A percentile compares a stretch with the other conserved stretches of the same genome.
These are phyloP conservation scores for Fusarium chuoi DNA, from an alignment of 2,329 filamentous ascomycete species.

Conservation along the genomic window DNA sequence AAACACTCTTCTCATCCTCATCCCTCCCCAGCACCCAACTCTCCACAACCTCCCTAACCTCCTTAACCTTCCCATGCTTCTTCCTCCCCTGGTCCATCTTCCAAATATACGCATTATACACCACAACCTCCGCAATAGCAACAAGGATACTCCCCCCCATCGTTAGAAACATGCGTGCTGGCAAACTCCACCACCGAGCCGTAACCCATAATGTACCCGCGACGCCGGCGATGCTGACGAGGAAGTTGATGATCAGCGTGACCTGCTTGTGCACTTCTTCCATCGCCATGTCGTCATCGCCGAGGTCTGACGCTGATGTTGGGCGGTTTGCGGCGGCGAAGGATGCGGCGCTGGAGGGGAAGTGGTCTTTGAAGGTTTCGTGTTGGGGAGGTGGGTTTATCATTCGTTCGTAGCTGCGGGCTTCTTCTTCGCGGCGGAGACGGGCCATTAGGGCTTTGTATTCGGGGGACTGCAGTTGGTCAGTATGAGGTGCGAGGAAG, in stretches of 20 bases:
- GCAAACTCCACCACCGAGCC: constrained; percentile 79
- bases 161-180: constrained; percentile 75
- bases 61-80: constrained; percentile 68
- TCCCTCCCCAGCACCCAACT: constrained; percentile 73
- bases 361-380: constrained; percentile 70
- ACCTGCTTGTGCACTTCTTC: constrained; percentile 83
- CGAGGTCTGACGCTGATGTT: constrained; percentile 56
- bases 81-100: constrained; percentile 75
- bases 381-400: constrained; percentile 66
- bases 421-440: constrained; percentile 84
- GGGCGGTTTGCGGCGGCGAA: constrained; percentile 66
- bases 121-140: constrained; percentile 78
- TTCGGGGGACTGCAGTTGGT: constrained; percentile 70
- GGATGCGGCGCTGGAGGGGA: constrained; percentile 64
- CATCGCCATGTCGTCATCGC: constrained; percentile 73
- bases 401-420: constrained; percentile 84
- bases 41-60: constrained; percentile 75
- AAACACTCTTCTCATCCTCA: constrained; percentile 38
- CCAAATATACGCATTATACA: constrained; percentile 80
- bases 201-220: constrained; percentile 82
- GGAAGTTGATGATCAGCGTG: constrained; percentile 87
- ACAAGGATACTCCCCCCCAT: constrained; percentile 76
- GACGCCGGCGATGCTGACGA: constrained; percentile 85
- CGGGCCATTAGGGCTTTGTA: constrained; percentile 90
- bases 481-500: not conserved